phyloP scores from a whole-genome alignment of 2,329 filamentous ascomycete species.

The Cytospora schulzeri region DNA sequence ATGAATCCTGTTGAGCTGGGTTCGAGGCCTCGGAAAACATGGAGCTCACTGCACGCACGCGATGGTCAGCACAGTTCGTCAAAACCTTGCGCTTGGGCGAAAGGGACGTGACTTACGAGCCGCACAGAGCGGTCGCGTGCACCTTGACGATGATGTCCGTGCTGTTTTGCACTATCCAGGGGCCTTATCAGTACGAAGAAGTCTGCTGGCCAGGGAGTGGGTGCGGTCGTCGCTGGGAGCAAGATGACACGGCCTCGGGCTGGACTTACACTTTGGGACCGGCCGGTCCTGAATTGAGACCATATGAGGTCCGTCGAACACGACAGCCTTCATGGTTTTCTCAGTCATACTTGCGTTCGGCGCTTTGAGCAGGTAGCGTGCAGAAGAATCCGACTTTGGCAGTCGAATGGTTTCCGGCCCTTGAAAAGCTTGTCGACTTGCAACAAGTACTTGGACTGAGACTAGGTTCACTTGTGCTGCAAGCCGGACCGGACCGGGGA shows the following conservation, averaged over 20 bases:
- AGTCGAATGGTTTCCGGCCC: not conserved
- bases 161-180: conserved; percentile 59
- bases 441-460: not conserved
- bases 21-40: conserved; percentile 83
- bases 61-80: conserved; percentile 4
- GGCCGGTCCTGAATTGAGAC: conserved; percentile 79
- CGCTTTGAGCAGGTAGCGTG: not conserved
- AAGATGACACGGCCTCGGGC: not conserved
- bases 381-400: not conserved
- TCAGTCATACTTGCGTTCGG: conserved; percentile 36
- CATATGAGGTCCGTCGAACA: conserved; percentile 79
- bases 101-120: conserved; percentile 62
- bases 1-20: conserved; percentile 64
- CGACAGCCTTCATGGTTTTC: conserved; percentile 79
- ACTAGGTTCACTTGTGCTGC: not conserved
- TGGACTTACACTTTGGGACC: conserved; percentile 62
- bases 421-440: not conserved
- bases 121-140: conserved; percentile 80
- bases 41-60: conserved; percentile 66
- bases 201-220: not conserved
- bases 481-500: not conserved
- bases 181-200: conserved; percentile 26
- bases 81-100: conserved; percentile 11
- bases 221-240: not conserved
- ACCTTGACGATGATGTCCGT: conserved; percentile 84